Base-by-base conservation (phyloP, 768 basidiomycete genomes). In the Termitomyces sp. region DNA sequence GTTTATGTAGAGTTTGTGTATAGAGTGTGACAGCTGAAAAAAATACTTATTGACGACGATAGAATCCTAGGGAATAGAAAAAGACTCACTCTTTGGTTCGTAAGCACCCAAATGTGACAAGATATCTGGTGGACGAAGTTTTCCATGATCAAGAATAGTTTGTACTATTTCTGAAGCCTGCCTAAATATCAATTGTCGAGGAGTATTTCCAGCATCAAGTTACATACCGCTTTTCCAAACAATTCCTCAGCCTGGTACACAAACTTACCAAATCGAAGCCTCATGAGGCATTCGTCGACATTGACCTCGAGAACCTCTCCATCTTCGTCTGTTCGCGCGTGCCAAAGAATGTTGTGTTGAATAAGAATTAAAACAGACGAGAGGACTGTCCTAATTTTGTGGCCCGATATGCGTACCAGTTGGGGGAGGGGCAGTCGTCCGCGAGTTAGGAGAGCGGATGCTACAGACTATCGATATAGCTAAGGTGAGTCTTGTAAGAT, bases 281-380 rank as follows among this genome's bases (percentile, higher is more conserved):
- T 80, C 75, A 86, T 77, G 40, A 97, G 78, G 71, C 94, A 95
- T 69, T 94, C 93, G 57, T 89, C 84, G 14, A 86, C 76, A 68
- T 94, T 94, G 64, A 96, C 78, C 71, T 97, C 94, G 52, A 91
- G 79, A 60, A 91, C 82, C 64, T 89, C 90, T 5, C 83, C 85
- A 46, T 86, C 88, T n/a, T 86, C 85, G 9, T 87, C 86, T 5
- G 81, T 81, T 43, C 82, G 82, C 9, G 88, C 83, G 69, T 94
- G 92, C 91, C 94, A 95, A 48, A 96, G 79, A 48, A 97, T 74
- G 73, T 97, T 95, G 71, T 98, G 96, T 70, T 98, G 96, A 17
- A 96, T 81, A 57, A 98, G 83, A 49, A 89, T 83, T 49, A 97
- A 77, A 20, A 96, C 76, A 20, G 86, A 81, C 32, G 87, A 86